Evolutionary conservation across 2,329 filamentous ascomycete species (phyloP), one percentile per base, ranked within the genome.

Genomic region (Stagonosporopsis rhizophila): DNA sequence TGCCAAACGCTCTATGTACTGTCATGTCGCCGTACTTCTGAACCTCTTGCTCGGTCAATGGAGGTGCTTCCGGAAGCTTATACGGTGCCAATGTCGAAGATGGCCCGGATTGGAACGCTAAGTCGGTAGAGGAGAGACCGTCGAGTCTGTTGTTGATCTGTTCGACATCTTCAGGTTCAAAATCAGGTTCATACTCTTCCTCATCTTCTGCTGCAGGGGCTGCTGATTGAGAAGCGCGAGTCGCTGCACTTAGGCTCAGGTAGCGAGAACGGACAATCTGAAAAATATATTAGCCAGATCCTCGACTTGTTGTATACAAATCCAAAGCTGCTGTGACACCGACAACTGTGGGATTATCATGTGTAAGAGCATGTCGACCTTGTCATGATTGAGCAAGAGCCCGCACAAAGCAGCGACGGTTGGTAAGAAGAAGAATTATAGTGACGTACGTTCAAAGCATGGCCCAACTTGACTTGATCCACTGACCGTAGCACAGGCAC

Each of bases 161-260:
- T 68, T 92, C 89, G 1, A 86, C 86, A 62, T 91, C 87, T 73
- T 96, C 91, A 8, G 89, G 84, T 56, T 89, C 87, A 65, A 92
- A 92, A 69, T 96, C 90, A 0, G 94, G 93, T 68, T 97, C 94
- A 70, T 97, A 97, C 66, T 96, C 91, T 62, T 96, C 92, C 19
- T 96, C 93, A 3, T 90, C 87, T 23, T 84, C 86, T 2, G 74
- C 75, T 15, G 69, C 53, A 30, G 58, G 62, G 20, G 64, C 60
- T 44, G 72, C 66, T 62, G 74, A 62, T 62, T 66, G 52, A 58
- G 75, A 63, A 39, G 46, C 52, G 47, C 58, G 61, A 19, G 71
- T 64, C 17, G 66, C 58, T 53, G 74, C 70, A 48, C 69, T 71
- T 5, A 81, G 63, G 30, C 66, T 65, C 22, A 80, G 65, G 55